Conservation (phyloP, 495 filamentous ascomycete genomes). For the Penicillium turbatum region DNA sequence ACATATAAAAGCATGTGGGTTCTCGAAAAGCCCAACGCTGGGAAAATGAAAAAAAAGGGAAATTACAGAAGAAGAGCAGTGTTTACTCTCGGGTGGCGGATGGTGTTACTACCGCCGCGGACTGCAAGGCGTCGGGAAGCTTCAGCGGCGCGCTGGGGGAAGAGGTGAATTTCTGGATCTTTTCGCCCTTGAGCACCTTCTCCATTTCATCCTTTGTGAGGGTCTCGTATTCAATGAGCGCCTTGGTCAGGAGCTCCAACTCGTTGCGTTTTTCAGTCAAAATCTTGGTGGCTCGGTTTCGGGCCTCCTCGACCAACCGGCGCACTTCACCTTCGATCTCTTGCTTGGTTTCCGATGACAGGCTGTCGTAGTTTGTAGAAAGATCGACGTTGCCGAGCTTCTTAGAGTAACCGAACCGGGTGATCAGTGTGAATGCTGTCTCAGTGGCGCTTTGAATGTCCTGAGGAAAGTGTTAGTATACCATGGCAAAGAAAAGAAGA, state of each 20-base stretch:
- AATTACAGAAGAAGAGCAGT: neutral
- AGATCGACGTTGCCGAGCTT: slow-evolving; percentile 88
- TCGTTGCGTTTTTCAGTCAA: slow-evolving; percentile 70
- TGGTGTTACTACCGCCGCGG: slow-evolving; percentile 17
- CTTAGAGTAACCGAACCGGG: slow-evolving; percentile 80
- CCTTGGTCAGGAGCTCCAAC: slow-evolving; percentile 80
- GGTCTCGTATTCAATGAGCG: slow-evolving; percentile 90
- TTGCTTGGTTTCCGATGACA: slow-evolving; percentile 79
- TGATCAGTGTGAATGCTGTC: slow-evolving; percentile 80
- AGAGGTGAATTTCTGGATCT: slow-evolving; percentile 57
- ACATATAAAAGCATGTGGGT: slow-evolving; percentile 4
- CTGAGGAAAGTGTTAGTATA: slow-evolving; percentile 36
- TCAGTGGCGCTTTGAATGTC: slow-evolving; percentile 79
- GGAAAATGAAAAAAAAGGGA: slow-evolving; percentile 3
- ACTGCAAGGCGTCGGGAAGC: slow-evolving; percentile 46
- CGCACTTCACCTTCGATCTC: slow-evolving; percentile 84
- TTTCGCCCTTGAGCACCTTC: slow-evolving; percentile 80
- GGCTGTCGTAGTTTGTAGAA: slow-evolving; percentile 64
- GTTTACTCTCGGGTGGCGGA: slow-evolving; percentile 26
- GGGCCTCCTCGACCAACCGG: slow-evolving; percentile 75
- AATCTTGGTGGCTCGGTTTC: slow-evolving; percentile 66
- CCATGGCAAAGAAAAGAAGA: neutral
- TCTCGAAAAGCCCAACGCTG: neutral
- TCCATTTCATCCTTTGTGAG: slow-evolving; percentile 83
- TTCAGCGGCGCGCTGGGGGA: slow-evolving; percentile 48